These are phyloP conservation scores for Calendula officinalis DNA, from an alignment of 129 eudicot species.

Conservation along the genomic window DNA sequence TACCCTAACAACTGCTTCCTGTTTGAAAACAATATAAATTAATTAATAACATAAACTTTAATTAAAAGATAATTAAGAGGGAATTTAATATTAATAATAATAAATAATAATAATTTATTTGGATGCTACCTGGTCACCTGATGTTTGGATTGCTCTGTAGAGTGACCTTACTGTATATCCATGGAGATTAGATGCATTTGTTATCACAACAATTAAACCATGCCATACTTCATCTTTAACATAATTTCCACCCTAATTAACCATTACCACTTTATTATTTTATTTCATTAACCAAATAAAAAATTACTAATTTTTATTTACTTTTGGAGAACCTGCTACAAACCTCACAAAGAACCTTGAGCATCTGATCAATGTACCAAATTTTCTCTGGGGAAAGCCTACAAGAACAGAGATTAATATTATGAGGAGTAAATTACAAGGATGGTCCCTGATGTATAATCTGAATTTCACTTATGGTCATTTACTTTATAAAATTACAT, in stretches of 20 bases:
- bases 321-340: constrained; percentile 12
- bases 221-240: constrained; percentile 97
- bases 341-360: constrained; percentile 95
- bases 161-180: constrained; percentile 87
- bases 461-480: too few species aligned
- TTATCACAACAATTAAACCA: constrained; percentile 83
- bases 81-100: background rate
- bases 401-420: constrained; percentile 19
- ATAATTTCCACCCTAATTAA: constrained; percentile 85
- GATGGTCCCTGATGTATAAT: too few species aligned
- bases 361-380: constrained; percentile 99
- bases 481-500: too few species aligned
- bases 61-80: constrained; percentile 2
- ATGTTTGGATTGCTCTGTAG: constrained; percentile 70
- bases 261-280: constrained; percentile 41
- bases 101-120: too few species aligned
- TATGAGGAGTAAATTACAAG: background rate
- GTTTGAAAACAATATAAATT: constrained; percentile 22
- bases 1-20: constrained; percentile 93
- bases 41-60: background rate
- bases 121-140: constrained; percentile 80
- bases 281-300: constrained; percentile 17
- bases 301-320: background rate
- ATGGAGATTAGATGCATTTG: constrained; percentile 86
- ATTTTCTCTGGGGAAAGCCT: constrained; percentile 94